Conservation (phyloP, 768 basidiomycete genomes). For the Pisolithus sp. region DNA sequence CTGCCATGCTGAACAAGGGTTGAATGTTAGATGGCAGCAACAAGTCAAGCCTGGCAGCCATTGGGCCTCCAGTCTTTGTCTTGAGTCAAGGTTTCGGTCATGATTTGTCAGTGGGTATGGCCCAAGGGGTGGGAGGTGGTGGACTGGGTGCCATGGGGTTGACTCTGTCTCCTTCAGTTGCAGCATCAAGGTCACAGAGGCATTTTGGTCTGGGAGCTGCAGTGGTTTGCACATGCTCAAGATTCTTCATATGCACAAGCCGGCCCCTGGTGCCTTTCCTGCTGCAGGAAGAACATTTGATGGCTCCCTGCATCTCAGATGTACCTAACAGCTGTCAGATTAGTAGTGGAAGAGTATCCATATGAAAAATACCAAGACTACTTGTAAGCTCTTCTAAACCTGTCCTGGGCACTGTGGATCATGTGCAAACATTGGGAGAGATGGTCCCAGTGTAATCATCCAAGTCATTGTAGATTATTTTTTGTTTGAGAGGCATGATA, state of each 20-base stretch:
- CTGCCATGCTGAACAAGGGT: neutral
- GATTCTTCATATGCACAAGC: neutral
- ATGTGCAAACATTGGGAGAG: neutral
- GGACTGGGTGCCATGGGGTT: constrained; percentile 6
- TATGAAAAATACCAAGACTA: no score
- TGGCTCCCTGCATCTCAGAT: neutral
- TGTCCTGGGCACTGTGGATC: no score
- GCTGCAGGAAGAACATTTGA: neutral
- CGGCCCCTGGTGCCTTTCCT: constrained; percentile 1
- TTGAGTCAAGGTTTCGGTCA: neutral
- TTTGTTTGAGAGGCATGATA: neutral
- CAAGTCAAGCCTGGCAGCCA: no score
- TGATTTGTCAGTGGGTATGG: neutral
- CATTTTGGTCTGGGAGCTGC: neutral
- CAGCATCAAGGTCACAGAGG: neutral
- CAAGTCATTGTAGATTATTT: neutral
- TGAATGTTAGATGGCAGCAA: neutral
- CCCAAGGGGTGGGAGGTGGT: neutral
- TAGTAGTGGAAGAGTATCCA: neutral
- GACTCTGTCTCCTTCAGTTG: neutral
- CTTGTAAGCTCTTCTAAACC: no score
- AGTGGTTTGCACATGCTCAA: constrained; percentile 1
- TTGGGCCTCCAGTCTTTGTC: no score
- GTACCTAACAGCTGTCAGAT: neutral
- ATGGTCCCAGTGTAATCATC: neutral